phyloP scores from a whole-genome alignment of 108 stramenopile species.

The Poteriospumella lacustris region DNA sequence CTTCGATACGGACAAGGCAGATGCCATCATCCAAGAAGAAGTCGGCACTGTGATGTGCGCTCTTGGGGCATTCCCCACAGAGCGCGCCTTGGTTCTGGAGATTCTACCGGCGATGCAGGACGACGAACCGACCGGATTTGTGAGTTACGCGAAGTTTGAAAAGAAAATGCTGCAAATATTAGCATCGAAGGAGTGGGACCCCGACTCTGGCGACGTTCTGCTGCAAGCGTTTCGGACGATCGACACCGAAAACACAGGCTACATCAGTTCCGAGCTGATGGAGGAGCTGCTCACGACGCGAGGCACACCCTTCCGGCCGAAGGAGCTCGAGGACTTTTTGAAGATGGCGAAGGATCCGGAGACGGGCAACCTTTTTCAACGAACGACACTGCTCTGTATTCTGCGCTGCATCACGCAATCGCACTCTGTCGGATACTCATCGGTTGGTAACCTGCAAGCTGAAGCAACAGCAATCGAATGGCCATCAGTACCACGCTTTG shows the following conservation, averaged over 20 bases:
- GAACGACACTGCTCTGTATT: too few relatives aligned
- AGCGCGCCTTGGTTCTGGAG: conserved; percentile 45
- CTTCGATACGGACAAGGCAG: conserved; percentile 56
- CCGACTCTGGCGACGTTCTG: conserved; percentile 41
- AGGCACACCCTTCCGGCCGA: conserved; percentile 53
- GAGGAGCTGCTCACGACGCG: conserved; percentile 47
- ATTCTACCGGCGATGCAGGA: conserved; percentile 54
- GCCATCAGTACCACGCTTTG: too few relatives aligned
- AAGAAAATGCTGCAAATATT: conserved; percentile 50
- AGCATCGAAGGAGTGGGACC: conserved; percentile 48
- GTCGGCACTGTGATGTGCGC: conserved; percentile 52
- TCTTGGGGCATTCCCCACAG: conserved; percentile 52
- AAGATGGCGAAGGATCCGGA: conserved; percentile 42
- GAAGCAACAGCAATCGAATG: too few relatives aligned
- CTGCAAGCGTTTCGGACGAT: conserved; percentile 50
- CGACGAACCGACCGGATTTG: conserved; percentile 46
- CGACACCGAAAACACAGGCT: conserved; percentile 45
- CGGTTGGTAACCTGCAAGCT: too few relatives aligned
- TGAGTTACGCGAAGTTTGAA: conserved; percentile 45
- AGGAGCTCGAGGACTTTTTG: conserved; percentile 46
- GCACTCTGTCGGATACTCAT: too few relatives aligned
- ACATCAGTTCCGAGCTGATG: conserved; percentile 44
- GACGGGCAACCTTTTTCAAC: conserved; percentile 49
- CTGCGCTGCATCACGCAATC: too few relatives aligned
- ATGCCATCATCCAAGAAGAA: conserved; percentile 51